Conservation (phyloP, 208 protist genomes). For the Leishmania lainsoni region DNA sequence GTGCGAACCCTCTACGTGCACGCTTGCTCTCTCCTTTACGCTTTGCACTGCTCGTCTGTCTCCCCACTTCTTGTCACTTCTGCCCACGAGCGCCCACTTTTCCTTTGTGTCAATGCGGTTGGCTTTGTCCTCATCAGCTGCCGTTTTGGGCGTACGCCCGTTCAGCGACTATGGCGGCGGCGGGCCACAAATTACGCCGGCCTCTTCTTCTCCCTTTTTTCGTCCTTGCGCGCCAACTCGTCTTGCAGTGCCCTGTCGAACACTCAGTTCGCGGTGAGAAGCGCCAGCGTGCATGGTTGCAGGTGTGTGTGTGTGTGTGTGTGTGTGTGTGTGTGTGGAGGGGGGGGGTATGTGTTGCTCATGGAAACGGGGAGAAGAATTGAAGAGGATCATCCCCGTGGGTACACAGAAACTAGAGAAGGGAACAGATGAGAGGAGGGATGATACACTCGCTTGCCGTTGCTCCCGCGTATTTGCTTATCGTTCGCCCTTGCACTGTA, state of each 20-base stretch:
- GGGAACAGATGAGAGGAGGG: background rate
- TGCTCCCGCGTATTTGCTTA: background rate
- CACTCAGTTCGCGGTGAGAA: background rate
- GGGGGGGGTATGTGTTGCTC: background rate
- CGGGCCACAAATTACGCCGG: background rate
- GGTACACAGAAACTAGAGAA: background rate
- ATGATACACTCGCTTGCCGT: background rate
- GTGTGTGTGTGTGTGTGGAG: background rate
- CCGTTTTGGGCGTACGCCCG: background rate
- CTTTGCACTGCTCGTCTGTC: no score
- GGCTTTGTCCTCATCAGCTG: background rate
- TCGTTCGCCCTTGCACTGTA: background rate
- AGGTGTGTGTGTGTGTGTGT: background rate
- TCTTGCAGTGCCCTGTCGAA: background rate
- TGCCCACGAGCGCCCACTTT: background rate
- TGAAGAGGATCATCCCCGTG: background rate
- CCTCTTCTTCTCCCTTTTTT: background rate
- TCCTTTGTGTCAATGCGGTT: no score
- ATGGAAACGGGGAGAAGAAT: background rate
- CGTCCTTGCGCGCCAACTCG: background rate
- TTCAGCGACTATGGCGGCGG: background rate
- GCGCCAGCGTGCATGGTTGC: background rate
- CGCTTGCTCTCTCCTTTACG: no score
- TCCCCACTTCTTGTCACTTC: no score
- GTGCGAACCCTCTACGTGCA: no score